phyloP scores from a whole-genome alignment of 1,284 basidiomycete species.

The Singerocomus inundabilis region DNA sequence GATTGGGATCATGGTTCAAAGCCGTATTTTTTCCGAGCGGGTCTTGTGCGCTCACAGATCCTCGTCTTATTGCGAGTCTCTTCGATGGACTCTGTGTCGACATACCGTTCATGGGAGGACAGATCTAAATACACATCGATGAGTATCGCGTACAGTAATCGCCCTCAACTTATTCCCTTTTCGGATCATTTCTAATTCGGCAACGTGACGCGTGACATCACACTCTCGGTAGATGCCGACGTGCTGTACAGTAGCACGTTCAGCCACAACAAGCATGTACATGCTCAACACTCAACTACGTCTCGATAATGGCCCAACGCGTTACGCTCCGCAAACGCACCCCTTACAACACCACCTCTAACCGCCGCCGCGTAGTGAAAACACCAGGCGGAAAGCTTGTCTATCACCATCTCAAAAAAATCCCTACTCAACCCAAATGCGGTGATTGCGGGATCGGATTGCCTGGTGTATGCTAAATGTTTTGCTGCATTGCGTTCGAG shows the following conservation, averaged over 20 bases:
- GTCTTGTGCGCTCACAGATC: slow-evolving; percentile 64
- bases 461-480: slow-evolving; percentile 71
- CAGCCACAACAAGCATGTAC: slow-evolving; percentile 21
- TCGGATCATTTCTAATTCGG: slow-evolving; percentile 8
- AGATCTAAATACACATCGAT: too few species aligned
- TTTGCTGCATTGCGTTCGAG: neutral
- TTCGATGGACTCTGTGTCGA: slow-evolving; percentile 24
- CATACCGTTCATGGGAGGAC: too few species aligned
- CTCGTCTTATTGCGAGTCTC: slow-evolving; percentile 56
- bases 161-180: neutral
- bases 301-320: slow-evolving; percentile 87
- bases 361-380: slow-evolving; percentile 94
- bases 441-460: slow-evolving; percentile 94
- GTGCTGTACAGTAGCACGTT: slow-evolving; percentile 19
- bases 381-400: slow-evolving; percentile 93
- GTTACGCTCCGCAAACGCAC: slow-evolving; percentile 99
- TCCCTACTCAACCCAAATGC: slow-evolving; percentile 88
- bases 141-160: too few species aligned
- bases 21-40: slow-evolving; percentile 56
- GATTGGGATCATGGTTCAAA: slow-evolving; percentile 50
- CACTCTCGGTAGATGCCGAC: slow-evolving; percentile 18
- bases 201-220: slow-evolving; percentile 1
- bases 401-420: slow-evolving; percentile 90
- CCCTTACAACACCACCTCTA: slow-evolving; percentile 98
- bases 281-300: neutral